These are phyloP conservation scores for Psidium guajava DNA, from an alignment of 345 rosid genomes.

Conservation along the genomic window DNA sequence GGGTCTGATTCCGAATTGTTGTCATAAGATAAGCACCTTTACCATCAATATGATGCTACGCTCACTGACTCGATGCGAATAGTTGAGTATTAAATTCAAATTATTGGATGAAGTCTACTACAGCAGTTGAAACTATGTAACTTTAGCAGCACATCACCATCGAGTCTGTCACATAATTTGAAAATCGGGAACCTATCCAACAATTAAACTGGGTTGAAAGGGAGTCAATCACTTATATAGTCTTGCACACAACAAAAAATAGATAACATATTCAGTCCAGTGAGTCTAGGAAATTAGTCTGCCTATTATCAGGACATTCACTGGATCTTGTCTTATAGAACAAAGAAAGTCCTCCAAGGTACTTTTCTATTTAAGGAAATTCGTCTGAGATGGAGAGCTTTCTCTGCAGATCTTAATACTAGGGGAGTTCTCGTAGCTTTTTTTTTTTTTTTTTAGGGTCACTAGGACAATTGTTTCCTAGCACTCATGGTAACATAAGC, in stretches of 20 bases:
- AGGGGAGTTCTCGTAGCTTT: background rate
- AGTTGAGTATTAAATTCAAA: background rate
- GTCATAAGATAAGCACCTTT: background rate
- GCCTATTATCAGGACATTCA: background rate
- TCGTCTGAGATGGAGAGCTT: background rate
- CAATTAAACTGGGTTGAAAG: background rate
- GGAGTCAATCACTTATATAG: background rate
- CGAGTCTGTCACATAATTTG: background rate
- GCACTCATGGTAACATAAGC: background rate
- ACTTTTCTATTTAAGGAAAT: background rate
- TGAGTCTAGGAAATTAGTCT: background rate
- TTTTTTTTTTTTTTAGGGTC: background rate
- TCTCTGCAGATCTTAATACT: background rate
- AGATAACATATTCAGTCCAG: background rate
- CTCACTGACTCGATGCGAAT: background rate
- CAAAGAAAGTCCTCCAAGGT: background rate
- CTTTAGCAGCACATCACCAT: background rate
- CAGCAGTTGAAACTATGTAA: background rate
- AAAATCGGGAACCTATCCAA: background rate
- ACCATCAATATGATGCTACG: background rate
- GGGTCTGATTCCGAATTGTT: background rate
- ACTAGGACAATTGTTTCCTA: background rate
- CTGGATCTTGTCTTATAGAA: background rate
- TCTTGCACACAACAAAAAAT: background rate
- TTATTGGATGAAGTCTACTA: background rate